phyloP scores from a whole-genome alignment of 73 alveolate genomes.

The Paramecium octaurelia region DNA sequence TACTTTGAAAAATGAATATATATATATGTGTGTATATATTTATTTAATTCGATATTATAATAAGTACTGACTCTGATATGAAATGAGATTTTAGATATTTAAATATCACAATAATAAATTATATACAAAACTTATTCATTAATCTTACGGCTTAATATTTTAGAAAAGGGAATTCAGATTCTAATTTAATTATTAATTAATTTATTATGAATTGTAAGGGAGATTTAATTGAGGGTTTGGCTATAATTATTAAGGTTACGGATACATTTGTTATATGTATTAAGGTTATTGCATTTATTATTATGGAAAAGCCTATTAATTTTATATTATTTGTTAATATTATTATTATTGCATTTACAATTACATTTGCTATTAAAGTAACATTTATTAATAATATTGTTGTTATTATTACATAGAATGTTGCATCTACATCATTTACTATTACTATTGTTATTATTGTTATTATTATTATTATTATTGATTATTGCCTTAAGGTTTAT shows the following conservation, averaged over 20 bases:
- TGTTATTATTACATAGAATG: neutral
- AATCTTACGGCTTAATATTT: neutral
- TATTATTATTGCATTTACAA: neutral
- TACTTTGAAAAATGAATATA: neutral
- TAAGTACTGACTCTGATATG: neutral
- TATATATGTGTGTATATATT: neutral
- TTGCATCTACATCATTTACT: neutral
- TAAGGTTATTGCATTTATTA: neutral
- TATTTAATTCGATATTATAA: neutral
- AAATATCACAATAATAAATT: neutral
- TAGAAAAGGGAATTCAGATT: neutral
- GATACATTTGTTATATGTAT: neutral
- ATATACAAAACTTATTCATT: neutral
- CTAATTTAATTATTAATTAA: neutral
- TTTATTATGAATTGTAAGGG: neutral
- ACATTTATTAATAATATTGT: neutral
- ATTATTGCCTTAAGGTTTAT: neutral
- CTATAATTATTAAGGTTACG: neutral
- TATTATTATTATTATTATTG: neutral
- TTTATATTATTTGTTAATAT: neutral
- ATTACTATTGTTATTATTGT: neutral
- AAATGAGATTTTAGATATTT: neutral
- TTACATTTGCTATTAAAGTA: neutral
- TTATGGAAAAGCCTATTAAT: neutral
- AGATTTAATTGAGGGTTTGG: neutral